Evolutionary conservation across 805 yeast genomes (phyloP), one percentile per base, ranked within the genome.

Genomic region (Candida glaebosa): DNA sequence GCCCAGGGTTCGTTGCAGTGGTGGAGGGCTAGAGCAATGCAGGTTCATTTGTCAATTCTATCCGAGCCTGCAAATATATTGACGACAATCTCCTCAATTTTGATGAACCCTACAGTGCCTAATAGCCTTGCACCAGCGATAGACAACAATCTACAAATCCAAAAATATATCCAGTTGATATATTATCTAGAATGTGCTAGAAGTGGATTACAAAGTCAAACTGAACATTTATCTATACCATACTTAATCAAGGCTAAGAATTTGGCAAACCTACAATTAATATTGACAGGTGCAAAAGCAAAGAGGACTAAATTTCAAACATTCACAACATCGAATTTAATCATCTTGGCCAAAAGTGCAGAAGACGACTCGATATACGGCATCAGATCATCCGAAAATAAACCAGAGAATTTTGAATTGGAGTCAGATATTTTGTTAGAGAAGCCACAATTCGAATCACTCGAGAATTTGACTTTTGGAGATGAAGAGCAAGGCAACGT

Each of bases 251-350:
- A 73, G 46, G 87, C 82, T 2, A 75, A 78, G 34, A 72, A 75
- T 10, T 56, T 83, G 8, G 79, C 89, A 0, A 75, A 78, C 1
- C 71, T 88, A 36, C 66, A 76, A 38, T 76, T 82, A 48, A 76
- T 82, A 0, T 64, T 91, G 35, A 85, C 97, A 1, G 98, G 98
- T 50, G 86, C 93, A 42, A 81, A 81, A 51, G 96, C 96, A 7
- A 84, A 81, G 57, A 73, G 93, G 56, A 91, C 98, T 3, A 86
- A 86, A 59, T 87, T 69, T 58, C 98, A 91, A 63, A 73, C 73
- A 37, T 73, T 69, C 25, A 78, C 82, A n/a, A 76, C 83, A 18
- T 76, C 96, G 0, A 79, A 87, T 31, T 73, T 91, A 45, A 75
- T 90, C 12, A 77, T 88, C 18, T 63, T 91, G 16, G 98, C 98